Percentiles rank a stretch among this genome's conserved stretches.
phyloP scores from a whole-genome alignment of 1,284 basidiomycete genomes.

The Rhodotorula sp. region DNA sequence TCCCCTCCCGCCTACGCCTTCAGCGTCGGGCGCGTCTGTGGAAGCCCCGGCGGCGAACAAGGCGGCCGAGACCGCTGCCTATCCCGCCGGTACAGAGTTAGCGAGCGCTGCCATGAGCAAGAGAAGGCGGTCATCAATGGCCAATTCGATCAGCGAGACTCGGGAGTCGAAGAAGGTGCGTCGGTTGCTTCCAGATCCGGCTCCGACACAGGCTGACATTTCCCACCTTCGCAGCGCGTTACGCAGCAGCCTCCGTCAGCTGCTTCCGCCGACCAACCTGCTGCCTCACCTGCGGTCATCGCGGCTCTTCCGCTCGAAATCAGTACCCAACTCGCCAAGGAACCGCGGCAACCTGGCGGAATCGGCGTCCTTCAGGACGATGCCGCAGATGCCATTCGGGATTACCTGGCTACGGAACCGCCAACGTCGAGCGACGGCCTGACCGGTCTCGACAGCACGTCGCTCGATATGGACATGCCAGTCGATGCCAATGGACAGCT shows the following conservation, averaged over 20 bases:
- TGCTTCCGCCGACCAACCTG: not conserved
- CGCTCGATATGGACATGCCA: too few relatives aligned
- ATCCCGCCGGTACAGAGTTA: too few relatives aligned
- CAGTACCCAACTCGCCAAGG: too few relatives aligned
- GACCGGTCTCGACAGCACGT: not conserved
- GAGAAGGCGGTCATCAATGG: not conserved
- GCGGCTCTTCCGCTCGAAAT: not conserved
- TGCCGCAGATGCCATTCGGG: too few relatives aligned
- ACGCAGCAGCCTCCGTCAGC: not conserved
- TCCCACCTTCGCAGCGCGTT: not conserved
- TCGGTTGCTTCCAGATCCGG: not conserved
- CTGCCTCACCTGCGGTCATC: not conserved
- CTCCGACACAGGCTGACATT: not conserved
- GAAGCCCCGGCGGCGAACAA: not conserved
- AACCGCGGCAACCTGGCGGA: too few relatives aligned
- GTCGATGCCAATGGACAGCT: not conserved
- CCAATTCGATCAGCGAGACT: not conserved
- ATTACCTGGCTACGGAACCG: too few relatives aligned
- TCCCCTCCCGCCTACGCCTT: not conserved
- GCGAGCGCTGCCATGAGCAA: not conserved
- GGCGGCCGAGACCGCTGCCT: not conserved
- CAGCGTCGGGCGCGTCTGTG: not conserved
- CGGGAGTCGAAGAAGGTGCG: constrained; percentile 7
- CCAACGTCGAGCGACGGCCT: not conserved
- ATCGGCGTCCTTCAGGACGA: too few relatives aligned